Conservation (phyloP, 257 asterid species). For the Petunia axillaris region DNA sequence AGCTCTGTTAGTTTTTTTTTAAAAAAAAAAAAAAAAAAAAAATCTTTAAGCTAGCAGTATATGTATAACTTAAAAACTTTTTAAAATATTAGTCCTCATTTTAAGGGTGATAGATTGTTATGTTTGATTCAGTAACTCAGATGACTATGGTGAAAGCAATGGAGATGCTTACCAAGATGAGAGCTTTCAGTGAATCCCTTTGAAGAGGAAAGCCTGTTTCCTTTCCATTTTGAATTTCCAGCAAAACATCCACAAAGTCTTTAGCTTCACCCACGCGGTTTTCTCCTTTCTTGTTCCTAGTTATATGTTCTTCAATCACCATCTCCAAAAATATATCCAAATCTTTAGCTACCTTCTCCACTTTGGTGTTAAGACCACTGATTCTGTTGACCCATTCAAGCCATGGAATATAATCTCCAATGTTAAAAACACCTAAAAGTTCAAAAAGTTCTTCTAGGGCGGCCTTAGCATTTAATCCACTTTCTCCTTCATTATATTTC, state of each 20-base stretch:
- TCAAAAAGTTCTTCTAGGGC: not conserved
- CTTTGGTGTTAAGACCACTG: slow-evolving; percentile 36
- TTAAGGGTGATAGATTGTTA: too few species aligned
- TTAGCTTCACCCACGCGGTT: not conserved
- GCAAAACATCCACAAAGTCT: slow-evolving; percentile 37
- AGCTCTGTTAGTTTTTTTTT: too few species aligned
- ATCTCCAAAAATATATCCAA: slow-evolving; percentile 42
- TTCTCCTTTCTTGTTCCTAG: not conserved
- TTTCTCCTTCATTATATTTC: slow-evolving; percentile 20
- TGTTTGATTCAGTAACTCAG: too few species aligned
- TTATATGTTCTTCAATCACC: slow-evolving; percentile 29
- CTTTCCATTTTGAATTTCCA: slow-evolving; percentile 32
- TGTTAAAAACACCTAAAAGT: not conserved
- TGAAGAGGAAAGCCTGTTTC: slow-evolving; percentile 29
- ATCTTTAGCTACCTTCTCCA: slow-evolving; percentile 26
- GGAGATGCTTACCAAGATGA: slow-evolving; percentile 37
- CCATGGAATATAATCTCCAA: slow-evolving; percentile 42
- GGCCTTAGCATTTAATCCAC: not conserved
- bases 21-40: too few species aligned
- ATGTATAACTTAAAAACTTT: too few species aligned
- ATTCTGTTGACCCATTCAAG: slow-evolving; percentile 42
- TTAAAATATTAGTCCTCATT: too few species aligned
- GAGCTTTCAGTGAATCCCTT: slow-evolving; percentile 43
- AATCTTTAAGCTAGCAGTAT: too few species aligned
- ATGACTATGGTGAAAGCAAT: too few species aligned